Conservation (phyloP, 2,329 filamentous ascomycete genomes). For the Hypoxylon sp. region DNA sequence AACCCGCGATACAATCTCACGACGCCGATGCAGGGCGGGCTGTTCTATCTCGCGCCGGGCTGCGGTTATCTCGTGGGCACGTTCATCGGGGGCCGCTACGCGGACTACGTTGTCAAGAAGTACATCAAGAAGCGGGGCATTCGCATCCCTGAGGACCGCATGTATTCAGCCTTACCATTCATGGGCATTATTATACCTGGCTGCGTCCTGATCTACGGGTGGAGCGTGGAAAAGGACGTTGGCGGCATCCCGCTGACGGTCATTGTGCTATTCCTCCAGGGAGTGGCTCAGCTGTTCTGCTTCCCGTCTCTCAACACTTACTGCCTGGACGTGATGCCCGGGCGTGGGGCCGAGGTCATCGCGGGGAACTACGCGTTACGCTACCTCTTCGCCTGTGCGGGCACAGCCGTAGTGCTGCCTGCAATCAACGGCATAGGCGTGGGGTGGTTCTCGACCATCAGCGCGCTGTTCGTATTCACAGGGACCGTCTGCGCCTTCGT, state of each 20-base stretch:
- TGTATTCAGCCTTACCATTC: constrained; percentile 73
- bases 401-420: constrained; percentile 80
- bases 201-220: constrained; percentile 76
- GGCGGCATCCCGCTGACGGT: constrained; percentile 74
- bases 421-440: constrained; percentile 82
- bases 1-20: constrained; percentile 78
- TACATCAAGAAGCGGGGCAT: constrained; percentile 63
- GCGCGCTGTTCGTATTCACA: constrained; percentile 56
- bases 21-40: constrained; percentile 72
- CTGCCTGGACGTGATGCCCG: constrained; percentile 85
- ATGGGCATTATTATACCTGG: constrained; percentile 72
- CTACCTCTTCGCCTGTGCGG: constrained; percentile 81
- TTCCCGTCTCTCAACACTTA: constrained; percentile 85
- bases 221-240: constrained; percentile 64
- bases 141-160: constrained; percentile 78
- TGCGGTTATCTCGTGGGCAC: constrained; percentile 76
- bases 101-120: constrained; percentile 58
- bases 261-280: constrained; percentile 81
- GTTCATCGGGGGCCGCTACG: constrained; percentile 72
- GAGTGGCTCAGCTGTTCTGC: constrained; percentile 80
- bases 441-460: constrained; percentile 82
- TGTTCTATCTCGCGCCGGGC: constrained; percentile 80
- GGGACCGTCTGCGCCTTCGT: constrained; percentile 57
- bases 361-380: constrained; percentile 85
- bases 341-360: constrained; percentile 78